These are phyloP conservation scores for Starmerella stigmatis DNA, from an alignment of 805 yeast genomes.

Conservation along the genomic window DNA sequence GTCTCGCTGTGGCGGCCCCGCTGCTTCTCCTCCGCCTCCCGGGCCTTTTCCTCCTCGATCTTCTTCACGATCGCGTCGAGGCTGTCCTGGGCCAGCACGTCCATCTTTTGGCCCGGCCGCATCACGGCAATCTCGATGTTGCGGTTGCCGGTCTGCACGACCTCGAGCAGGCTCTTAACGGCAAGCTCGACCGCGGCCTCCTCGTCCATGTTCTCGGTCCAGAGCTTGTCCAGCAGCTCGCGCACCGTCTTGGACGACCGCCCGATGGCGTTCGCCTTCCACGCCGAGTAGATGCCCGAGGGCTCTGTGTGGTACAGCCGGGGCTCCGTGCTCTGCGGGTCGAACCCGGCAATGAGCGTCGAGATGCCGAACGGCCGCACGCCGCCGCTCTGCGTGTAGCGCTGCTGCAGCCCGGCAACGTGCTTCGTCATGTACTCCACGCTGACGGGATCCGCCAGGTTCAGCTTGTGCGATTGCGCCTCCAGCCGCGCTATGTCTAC, in stretches of 20 bases:
- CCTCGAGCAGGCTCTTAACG: conserved; percentile 79
- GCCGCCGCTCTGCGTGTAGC: conserved; percentile 96
- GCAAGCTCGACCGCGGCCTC: conserved; percentile 72
- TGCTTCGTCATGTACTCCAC: conserved; percentile 86
- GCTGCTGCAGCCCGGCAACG: conserved; percentile 96
- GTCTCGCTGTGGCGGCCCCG: conserved; percentile 36
- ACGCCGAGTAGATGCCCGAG: conserved; percentile 90
- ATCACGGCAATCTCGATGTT: conserved; percentile 88
- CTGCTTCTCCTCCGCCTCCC: conserved; percentile 41
- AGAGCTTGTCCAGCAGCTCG: conserved; percentile 87
- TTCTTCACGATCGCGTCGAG: conserved; percentile 65
- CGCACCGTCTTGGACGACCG: conserved; percentile 89
- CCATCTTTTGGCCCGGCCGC: conserved; percentile 55
- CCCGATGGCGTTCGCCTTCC: conserved; percentile 98
- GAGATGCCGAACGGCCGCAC: conserved; percentile 97
- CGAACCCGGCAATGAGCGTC: conserved; percentile 91
- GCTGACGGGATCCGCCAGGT: conserved; percentile 88
- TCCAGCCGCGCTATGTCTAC: conserved; percentile 93
- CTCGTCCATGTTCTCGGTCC: conserved; percentile 47
- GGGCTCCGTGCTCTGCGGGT: conserved; percentile 70
- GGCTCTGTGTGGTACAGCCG: conserved; percentile 92
- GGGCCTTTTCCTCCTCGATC: conserved; percentile 79
- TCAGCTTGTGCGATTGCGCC: conserved; percentile 87
- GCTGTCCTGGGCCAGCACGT: conserved; percentile 53
- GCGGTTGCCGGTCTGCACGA: conserved; percentile 95